phyloP scores from a whole-genome alignment of 2,329 filamentous ascomycete genomes.

The Penicillium sp. region DNA sequence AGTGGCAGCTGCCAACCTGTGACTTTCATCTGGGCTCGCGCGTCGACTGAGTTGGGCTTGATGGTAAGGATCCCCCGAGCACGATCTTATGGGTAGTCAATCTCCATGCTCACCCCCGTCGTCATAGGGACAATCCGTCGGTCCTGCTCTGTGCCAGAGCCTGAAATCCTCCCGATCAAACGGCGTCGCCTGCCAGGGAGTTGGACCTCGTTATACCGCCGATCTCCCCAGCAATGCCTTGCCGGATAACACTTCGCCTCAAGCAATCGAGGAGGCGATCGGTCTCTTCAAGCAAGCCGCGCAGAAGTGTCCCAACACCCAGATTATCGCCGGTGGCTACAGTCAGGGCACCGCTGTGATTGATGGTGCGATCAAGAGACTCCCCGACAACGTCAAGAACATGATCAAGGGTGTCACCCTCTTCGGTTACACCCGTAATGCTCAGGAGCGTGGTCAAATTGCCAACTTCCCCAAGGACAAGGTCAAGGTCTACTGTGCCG shows the following conservation, averaged over 20 bases:
- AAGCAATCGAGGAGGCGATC: conserved; percentile 36
- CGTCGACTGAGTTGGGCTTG: conserved; percentile 37
- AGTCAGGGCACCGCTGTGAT: background rate
- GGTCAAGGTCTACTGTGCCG: conserved; percentile 34
- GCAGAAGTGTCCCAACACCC: conserved; percentile 41
- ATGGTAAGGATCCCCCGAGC: conserved; percentile 20
- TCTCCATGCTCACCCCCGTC: background rate
- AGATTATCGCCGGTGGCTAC: conserved; percentile 41
- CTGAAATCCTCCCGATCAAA: conserved; percentile 16
- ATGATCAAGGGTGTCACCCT: conserved; percentile 37
- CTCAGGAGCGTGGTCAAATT: conserved; percentile 36
- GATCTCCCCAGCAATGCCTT: conserved; percentile 35
- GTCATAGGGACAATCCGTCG: conserved; percentile 25
- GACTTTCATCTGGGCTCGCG: conserved; percentile 40
- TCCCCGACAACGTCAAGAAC: conserved; percentile 7
- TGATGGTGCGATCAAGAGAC: background rate
- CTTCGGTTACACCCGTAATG: conserved; percentile 41
- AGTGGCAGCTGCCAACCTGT: conserved; percentile 32
- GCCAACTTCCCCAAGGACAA: conserved; percentile 39
- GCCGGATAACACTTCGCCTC: conserved; percentile 2
- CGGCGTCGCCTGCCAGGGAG: conserved; percentile 39
- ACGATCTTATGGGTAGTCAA: background rate
- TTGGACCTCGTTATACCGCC: conserved; percentile 40
- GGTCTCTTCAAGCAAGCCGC: conserved; percentile 37
- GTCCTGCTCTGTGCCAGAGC: conserved; percentile 24